Evolutionary conservation across 2,329 filamentous ascomycete species (phyloP).

Genomic region (Akanthomyces dipterigenus): DNA sequence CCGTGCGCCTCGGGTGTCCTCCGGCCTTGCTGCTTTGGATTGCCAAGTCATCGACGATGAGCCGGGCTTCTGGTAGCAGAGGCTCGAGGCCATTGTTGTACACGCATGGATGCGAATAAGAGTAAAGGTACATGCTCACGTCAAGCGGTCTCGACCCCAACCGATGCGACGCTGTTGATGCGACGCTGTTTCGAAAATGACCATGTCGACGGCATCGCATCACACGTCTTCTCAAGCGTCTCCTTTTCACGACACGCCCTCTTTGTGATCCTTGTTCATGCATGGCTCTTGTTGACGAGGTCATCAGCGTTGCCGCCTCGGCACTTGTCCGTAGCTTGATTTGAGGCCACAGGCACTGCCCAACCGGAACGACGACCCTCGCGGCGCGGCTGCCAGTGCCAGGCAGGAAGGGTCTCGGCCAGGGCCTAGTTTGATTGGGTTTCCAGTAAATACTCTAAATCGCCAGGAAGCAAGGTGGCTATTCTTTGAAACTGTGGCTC

Average conservation of each 20-base stretch:
- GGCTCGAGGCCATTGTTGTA: background rate
- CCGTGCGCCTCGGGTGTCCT: background rate
- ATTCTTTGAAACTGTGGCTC: background rate
- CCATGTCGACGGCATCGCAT: background rate
- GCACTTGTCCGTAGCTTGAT: constrained; percentile 3
- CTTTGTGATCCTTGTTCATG: background rate
- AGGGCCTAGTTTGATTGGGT: background rate
- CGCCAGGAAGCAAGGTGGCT: background rate
- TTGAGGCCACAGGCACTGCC: background rate
- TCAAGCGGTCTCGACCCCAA: background rate
- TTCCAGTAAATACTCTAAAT: background rate
- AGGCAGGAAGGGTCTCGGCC: background rate
- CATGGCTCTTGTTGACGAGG: background rate
- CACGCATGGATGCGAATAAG: background rate
- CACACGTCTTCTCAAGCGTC: background rate
- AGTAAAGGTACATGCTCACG: background rate
- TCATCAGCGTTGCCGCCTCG: background rate
- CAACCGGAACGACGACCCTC: background rate
- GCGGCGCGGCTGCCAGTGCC: background rate
- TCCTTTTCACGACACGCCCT: background rate
- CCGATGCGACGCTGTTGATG: background rate
- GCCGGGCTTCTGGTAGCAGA: background rate
- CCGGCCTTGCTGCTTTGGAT: background rate
- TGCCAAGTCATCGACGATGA: background rate
- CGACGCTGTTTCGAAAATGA: background rate